phyloP scores from a whole-genome alignment of 2,329 filamentous ascomycete species.

The Colletotrichum lentis region DNA sequence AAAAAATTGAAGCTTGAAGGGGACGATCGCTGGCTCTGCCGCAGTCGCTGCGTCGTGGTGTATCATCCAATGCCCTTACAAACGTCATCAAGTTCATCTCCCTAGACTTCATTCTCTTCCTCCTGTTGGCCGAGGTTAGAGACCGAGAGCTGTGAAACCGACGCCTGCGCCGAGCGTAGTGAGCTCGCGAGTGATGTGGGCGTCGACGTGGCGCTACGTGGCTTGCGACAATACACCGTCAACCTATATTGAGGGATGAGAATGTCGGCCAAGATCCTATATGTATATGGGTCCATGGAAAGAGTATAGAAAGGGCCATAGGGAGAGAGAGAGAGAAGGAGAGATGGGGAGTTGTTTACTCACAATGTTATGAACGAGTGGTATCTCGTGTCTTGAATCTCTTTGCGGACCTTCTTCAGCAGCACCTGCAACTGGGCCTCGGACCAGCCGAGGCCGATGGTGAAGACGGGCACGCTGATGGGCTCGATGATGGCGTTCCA shows the following conservation, averaged over 20 bases:
- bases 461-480: slow-evolving; percentile 51
- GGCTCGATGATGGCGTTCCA: slow-evolving; percentile 40
- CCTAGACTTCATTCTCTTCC: background rate
- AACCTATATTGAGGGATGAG: slow-evolving; percentile 40
- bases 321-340: slow-evolving; percentile 5
- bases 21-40: slow-evolving; percentile 1
- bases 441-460: slow-evolving; percentile 49
- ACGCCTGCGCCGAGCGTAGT: slow-evolving; percentile 25
- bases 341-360: slow-evolving; percentile 30
- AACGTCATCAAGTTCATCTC: background rate
- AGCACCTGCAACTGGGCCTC: slow-evolving; percentile 47
- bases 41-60: slow-evolving; percentile 18
- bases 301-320: no score
- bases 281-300: no score
- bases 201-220: slow-evolving; percentile 40
- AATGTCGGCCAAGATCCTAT: no score
- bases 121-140: slow-evolving; percentile 24
- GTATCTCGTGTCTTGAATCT: slow-evolving; percentile 47
- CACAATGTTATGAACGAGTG: slow-evolving; percentile 53
- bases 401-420: slow-evolving; percentile 45
- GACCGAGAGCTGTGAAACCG: slow-evolving; percentile 14
- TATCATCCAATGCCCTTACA: slow-evolving; percentile 11
- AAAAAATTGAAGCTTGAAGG: background rate
- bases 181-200: slow-evolving; percentile 35
- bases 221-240: slow-evolving; percentile 45